Percentiles rank a stretch among this genome's conserved stretches.
Evolutionary conservation across 2,329 filamentous ascomycete genomes (phyloP).

Genomic region (Aspergillus melleus): DNA sequence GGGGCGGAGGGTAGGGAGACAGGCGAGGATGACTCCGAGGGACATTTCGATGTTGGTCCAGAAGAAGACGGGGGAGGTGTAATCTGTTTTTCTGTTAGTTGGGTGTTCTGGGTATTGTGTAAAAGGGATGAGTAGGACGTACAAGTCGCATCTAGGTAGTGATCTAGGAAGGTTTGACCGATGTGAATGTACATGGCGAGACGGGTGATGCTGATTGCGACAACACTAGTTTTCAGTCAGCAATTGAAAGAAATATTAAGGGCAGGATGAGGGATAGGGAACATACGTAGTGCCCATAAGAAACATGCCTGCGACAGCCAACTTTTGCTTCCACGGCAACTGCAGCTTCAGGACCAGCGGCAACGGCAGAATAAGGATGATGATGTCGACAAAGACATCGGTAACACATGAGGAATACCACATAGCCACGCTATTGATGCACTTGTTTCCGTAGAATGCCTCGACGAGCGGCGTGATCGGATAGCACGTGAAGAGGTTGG

Average conservation of each 20-base stretch:
- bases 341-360: not conserved
- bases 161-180: not conserved
- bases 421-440: not conserved
- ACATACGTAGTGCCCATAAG: not conserved
- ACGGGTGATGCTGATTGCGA: not conserved
- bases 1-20: not conserved
- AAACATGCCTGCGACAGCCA: not conserved
- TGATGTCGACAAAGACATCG: not conserved
- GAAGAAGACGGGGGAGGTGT: slow-evolving; percentile 1
- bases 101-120: not conserved
- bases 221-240: not conserved
- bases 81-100: not conserved
- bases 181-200: not conserved
- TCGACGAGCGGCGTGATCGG: slow-evolving; percentile 3
- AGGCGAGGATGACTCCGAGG: not conserved
- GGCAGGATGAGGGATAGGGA: not conserved
- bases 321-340: not conserved
- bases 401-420: not conserved
- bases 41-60: slow-evolving; percentile 3
- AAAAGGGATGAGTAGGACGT: not conserved
- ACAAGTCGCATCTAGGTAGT: not conserved
- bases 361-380: not conserved
- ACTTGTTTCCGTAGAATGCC: slow-evolving; percentile 6
- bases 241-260: too few species aligned
- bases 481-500: slow-evolving; percentile 2